Base-by-base conservation (phyloP, 805 yeast species). In the Myxozyma vanderwaltii region DNA sequence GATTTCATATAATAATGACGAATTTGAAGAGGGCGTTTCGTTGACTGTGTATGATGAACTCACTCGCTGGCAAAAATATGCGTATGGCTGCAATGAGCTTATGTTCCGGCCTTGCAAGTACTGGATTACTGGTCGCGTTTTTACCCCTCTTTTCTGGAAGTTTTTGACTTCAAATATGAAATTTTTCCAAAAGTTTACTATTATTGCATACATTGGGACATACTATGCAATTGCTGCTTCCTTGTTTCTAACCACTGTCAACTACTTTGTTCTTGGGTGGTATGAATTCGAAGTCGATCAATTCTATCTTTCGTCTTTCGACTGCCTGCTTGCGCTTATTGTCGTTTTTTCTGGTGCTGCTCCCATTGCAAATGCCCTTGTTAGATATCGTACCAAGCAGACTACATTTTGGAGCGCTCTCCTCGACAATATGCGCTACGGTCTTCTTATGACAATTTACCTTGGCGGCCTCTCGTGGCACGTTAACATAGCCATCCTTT, bases 21-120 rank as follows among this genome's bases (percentile, higher is more conserved):
- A 57, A 39, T 56, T 60, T 29, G 48, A 56, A 29, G 64, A 60
- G 47, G 64, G 64, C 12, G 64, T 60, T 4, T 60, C 64, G 36
- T 41, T 60, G 27, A 56, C 61, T 12, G 64, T 60, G 2, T 52
- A 60, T 19, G 64, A 60, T 36, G 64, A 60, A 48, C 46, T 60
- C n/a, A 60, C 58, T 13, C 58, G 64, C 21, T 60, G 64, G 64
- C 58, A 60, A 50, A 60, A 56, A 41, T 56, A 56, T 23, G 61
- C 61, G 45, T 56, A 60, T 27, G 61, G 64, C 4, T 56, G 61
- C 23, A 51, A 55, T 27, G 61, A 56, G 56, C 58, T 56, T 13
- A 39, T 56, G 51, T 60, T 60, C 39, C 26, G 38, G 26, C 63
- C 63, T 12, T 38, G 38, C 41, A 29, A 39, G 31, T 46, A 56